These are phyloP conservation scores for Dioscorea cayenensis DNA, from an alignment of 116 monocot species.

Conservation along the genomic window DNA sequence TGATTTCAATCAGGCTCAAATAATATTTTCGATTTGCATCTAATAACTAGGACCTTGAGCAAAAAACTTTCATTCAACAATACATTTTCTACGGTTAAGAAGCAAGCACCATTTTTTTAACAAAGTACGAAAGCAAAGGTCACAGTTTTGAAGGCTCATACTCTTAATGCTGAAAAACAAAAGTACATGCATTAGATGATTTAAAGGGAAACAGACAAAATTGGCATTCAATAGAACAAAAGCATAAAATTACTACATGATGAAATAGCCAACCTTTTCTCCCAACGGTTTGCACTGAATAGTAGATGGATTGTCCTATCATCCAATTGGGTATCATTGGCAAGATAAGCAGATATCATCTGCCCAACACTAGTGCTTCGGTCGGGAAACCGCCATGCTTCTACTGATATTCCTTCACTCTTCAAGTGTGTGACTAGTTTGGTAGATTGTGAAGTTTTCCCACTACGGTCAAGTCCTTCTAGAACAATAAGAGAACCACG, in stretches of 20 bases:
- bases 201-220: not conserved
- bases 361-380: constrained; percentile 61
- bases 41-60: too few species aligned
- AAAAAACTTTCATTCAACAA: too few species aligned
- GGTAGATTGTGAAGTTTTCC: constrained; percentile 75
- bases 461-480: constrained; percentile 93
- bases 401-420: constrained; percentile 50
- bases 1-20: too few species aligned
- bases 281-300: constrained; percentile 97
- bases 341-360: constrained; percentile 90
- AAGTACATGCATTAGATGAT: not conserved
- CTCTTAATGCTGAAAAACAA: too few species aligned
- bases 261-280: constrained; percentile 66
- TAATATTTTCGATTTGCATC: too few species aligned
- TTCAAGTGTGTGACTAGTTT: constrained; percentile 56
- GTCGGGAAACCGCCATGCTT: constrained; percentile 83
- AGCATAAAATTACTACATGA: not conserved
- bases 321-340: constrained; percentile 68
- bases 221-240: not conserved
- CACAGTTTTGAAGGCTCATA: too few species aligned
- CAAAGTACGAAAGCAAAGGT: too few species aligned
- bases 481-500: constrained; percentile 85
- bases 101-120: too few species aligned
- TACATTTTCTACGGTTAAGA: too few species aligned
- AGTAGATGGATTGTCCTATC: constrained; percentile 82